These are phyloP conservation scores for Ceriops tagal DNA, from an alignment of 345 rosid genomes.

Conservation along the genomic window DNA sequence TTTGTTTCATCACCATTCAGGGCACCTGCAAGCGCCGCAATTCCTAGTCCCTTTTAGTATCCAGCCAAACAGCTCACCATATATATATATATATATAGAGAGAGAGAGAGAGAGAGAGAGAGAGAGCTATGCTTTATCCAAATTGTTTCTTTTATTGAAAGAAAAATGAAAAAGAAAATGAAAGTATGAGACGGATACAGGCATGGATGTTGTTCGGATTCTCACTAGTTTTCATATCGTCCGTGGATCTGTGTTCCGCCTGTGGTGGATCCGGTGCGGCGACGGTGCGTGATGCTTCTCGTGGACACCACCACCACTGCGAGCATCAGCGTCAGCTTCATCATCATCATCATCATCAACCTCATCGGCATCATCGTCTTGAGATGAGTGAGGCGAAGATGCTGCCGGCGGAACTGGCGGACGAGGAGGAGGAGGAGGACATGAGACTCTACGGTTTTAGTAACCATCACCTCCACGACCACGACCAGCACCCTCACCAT, in stretches of 20 bases:
- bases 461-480: conserved; percentile 38
- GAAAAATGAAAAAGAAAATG: no score
- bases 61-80: neutral
- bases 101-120: no score
- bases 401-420: conserved; percentile 89
- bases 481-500: conserved; percentile 8
- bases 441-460: conserved; percentile 77
- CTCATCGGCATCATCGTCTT: conserved; percentile 24
- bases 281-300: conserved; percentile 36
- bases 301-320: conserved; percentile 28
- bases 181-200: no score
- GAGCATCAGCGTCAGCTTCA: neutral
- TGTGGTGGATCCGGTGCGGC: conserved; percentile 39
- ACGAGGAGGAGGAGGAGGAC: conserved; percentile 57
- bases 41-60: neutral
- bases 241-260: conserved; percentile 49
- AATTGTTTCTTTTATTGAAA: no score
- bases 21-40: conserved; percentile 50
- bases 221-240: conserved; percentile 21
- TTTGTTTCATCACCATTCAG: conserved; percentile 69
- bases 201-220: no score
- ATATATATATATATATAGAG: no score
- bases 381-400: conserved; percentile 19
- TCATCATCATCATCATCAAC: conserved; percentile 23
- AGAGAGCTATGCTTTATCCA: no score